phyloP scores from a whole-genome alignment of 2,329 filamentous ascomycete species.

The Myriosclerotinia scirpicola region DNA sequence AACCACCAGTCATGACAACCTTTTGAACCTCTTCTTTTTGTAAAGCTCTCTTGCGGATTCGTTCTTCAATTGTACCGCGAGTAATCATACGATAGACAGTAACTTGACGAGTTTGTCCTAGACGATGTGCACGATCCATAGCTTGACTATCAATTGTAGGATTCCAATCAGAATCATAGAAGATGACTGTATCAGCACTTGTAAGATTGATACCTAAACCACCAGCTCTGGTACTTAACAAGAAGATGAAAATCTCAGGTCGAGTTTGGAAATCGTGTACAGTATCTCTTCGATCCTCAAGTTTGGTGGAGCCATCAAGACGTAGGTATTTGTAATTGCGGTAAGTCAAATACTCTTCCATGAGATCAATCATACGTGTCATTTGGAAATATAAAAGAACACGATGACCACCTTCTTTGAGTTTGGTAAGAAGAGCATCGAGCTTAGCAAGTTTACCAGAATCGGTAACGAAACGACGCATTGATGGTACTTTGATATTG shows the following conservation, averaged over 20 bases:
- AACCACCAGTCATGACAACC: constrained; percentile 89
- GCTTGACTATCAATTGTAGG: constrained; percentile 98
- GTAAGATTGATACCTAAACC: constrained; percentile 98
- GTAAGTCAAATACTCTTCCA: constrained; percentile 98
- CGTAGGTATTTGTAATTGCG: constrained; percentile 99
- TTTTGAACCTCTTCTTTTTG: constrained; percentile 99
- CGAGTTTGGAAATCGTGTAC: constrained; percentile 95
- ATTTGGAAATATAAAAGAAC: constrained; percentile 99
- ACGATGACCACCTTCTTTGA: constrained; percentile 90
- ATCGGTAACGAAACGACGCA: constrained; percentile 96
- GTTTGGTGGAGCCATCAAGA: constrained; percentile 92
- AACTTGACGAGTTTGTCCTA: constrained; percentile 93
- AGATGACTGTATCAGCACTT: constrained; percentile 95
- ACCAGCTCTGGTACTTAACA: constrained; percentile 93
- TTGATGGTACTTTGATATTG: constrained; percentile 89
- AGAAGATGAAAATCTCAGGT: constrained; percentile 94
- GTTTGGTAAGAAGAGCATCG: constrained; percentile 79
- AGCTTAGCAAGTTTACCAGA: constrained; percentile 93
- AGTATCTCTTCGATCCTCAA: constrained; percentile 94
- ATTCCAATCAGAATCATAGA: constrained; percentile 99
- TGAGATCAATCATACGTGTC: constrained; percentile 99
- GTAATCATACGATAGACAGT: constrained; percentile 98
- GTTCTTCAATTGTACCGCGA: constrained; percentile 93
- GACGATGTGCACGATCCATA: constrained; percentile 97
- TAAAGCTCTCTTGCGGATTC: constrained; percentile 91